These are phyloP conservation scores for Solanum chacoense DNA, from an alignment of 305 asterid species.

Conservation along the genomic window DNA sequence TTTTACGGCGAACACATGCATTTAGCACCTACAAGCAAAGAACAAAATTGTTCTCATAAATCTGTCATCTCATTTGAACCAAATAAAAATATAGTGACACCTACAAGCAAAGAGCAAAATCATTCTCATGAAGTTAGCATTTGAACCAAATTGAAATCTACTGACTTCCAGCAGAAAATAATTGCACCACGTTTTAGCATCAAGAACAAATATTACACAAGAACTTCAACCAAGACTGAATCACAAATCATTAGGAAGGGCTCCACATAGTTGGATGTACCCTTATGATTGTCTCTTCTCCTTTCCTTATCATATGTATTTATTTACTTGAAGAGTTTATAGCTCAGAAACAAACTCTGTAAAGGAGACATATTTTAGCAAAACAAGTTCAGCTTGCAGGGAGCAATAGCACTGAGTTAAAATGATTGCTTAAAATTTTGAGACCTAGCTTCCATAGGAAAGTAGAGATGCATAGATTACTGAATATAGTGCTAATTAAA, in stretches of 20 bases:
- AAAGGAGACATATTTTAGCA: background rate
- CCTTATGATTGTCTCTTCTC: background rate
- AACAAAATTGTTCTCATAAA: background rate
- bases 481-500: background rate
- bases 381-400: background rate
- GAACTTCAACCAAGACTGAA: background rate
- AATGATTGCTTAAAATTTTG: background rate
- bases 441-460: background rate
- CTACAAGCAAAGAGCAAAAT: background rate
- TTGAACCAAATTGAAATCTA: background rate
- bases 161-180: background rate
- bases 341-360: background rate
- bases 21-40: conserved; percentile 50
- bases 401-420: background rate
- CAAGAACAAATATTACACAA: background rate
- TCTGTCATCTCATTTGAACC: background rate
- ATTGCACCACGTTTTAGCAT: background rate
- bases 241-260: background rate
- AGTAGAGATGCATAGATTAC: background rate
- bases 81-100: background rate
- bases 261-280: background rate
- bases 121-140: background rate
- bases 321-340: background rate
- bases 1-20: conserved; percentile 79
- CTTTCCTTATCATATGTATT: background rate